A percentile compares a stretch with the other conserved stretches of the same genome.
These are phyloP conservation scores for Pisolithus thermaeus DNA, from an alignment of 1,284 basidiomycete genomes.

Conservation along the genomic window DNA sequence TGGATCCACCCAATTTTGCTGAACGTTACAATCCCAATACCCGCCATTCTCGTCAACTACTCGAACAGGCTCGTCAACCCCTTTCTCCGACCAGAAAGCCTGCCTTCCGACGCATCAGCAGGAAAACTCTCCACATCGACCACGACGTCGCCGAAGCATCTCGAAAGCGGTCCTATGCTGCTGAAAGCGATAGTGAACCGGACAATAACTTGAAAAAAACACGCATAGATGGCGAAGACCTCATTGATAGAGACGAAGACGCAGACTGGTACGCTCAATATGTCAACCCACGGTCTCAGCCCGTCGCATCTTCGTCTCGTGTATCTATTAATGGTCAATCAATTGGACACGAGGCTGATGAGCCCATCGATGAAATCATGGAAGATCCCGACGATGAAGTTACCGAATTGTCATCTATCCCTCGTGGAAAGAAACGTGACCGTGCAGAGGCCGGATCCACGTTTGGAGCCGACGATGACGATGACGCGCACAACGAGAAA, in stretches of 20 bases:
- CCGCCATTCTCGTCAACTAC: slow-evolving; percentile 16
- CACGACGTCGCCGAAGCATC: slow-evolving; percentile 18
- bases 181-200: slow-evolving; percentile 33
- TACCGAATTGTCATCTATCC: slow-evolving; percentile 24
- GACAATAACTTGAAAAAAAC: slow-evolving; percentile 46
- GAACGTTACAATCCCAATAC: slow-evolving; percentile 33
- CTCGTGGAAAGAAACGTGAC: slow-evolving; percentile 72
- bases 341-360: slow-evolving; percentile 37
- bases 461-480: slow-evolving; percentile 61
- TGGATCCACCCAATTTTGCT: slow-evolving; percentile 20
- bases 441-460: slow-evolving; percentile 66
- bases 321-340: slow-evolving; percentile 31
- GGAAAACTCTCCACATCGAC: slow-evolving; percentile 14
- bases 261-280: slow-evolving; percentile 35
- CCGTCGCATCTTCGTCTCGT: slow-evolving; percentile 43
- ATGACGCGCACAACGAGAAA: slow-evolving; percentile 33
- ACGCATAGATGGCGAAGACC: slow-evolving; percentile 41
- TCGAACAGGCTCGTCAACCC: slow-evolving; percentile 15
- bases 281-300: slow-evolving; percentile 17
- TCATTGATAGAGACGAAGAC: slow-evolving; percentile 42
- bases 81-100: slow-evolving; percentile 11
- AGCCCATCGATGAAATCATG: slow-evolving; percentile 23
- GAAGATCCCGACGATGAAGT: slow-evolving; percentile 35
- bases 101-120: slow-evolving; percentile 20
- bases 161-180: slow-evolving; percentile 39